Conservation (phyloP, 2,329 filamentous ascomycete genomes). For the Botrytis paeoniae region DNA sequence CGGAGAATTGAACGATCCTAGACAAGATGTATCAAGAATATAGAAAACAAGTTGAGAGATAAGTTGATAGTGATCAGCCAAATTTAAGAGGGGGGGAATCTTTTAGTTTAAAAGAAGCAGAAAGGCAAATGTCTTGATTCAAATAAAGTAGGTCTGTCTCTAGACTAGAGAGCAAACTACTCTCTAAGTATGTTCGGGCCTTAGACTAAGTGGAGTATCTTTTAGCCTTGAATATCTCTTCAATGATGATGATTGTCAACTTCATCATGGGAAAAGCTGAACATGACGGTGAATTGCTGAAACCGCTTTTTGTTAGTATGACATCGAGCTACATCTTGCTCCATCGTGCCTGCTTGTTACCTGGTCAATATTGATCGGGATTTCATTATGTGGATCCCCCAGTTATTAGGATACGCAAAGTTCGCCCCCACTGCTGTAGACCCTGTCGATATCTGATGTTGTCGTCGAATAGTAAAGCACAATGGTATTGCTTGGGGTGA, state of each 20-base stretch:
- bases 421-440: background rate
- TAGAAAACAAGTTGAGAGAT: background rate
- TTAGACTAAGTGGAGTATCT: background rate
- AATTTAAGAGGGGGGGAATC: background rate
- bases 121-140: background rate
- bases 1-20: background rate
- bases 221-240: constrained; percentile 1
- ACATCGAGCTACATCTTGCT: constrained; percentile 7
- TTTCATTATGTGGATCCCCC: background rate
- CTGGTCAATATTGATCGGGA: background rate
- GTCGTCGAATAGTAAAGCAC: background rate
- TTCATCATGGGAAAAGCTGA: constrained; percentile 5
- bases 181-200: background rate
- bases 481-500: background rate
- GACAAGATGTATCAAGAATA: background rate
- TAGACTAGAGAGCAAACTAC: constrained; percentile 10
- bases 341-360: background rate
- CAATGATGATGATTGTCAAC: background rate
- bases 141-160: background rate
- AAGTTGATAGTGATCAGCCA: background rate
- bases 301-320: constrained; percentile 3
- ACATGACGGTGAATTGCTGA: background rate
- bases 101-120: constrained; percentile 2
- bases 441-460: background rate
- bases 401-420: background rate